Evolutionary conservation across 2,329 filamentous ascomycete species (phyloP).

Genomic region (Eutypella sp.): DNA sequence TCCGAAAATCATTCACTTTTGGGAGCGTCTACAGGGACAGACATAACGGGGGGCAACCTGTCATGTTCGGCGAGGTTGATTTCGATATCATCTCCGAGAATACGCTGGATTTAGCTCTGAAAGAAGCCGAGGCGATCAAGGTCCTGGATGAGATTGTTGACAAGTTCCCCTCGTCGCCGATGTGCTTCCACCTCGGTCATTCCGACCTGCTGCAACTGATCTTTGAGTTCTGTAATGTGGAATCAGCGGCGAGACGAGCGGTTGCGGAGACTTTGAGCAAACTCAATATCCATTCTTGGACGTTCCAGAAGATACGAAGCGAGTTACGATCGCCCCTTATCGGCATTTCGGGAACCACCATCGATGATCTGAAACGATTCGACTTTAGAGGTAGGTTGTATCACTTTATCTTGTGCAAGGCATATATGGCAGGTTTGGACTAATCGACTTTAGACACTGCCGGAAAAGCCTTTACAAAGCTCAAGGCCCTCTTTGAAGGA

Average conservation of each 20-base stretch:
- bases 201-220: conserved; percentile 79
- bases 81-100: conserved; percentile 92
- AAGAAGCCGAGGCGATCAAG: conserved; percentile 91
- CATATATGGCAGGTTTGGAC: not conserved
- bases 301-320: conserved; percentile 76
- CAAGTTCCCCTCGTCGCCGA: conserved; percentile 69
- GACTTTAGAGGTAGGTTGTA: conserved; percentile 69
- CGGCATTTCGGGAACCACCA: conserved; percentile 79
- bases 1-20: conserved; percentile 80
- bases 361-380: conserved; percentile 86
- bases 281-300: conserved; percentile 74
- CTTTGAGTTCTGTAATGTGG: conserved; percentile 85
- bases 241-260: conserved; percentile 58
- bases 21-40: conserved; percentile 81
- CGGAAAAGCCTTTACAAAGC: conserved; percentile 51
- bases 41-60: conserved; percentile 73
- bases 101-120: conserved; percentile 74
- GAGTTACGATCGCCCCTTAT: conserved; percentile 78
- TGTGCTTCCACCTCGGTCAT: conserved; percentile 91
- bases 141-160: conserved; percentile 87
- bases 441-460: conserved; percentile 40
- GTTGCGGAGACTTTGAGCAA: conserved; percentile 83
- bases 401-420: not conserved
- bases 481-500: conserved; percentile 57
- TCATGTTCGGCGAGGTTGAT: conserved; percentile 81